These are phyloP conservation scores for Pseudogymnoascus sp. DNA, from an alignment of 2,329 filamentous ascomycete genomes.

Conservation along the genomic window DNA sequence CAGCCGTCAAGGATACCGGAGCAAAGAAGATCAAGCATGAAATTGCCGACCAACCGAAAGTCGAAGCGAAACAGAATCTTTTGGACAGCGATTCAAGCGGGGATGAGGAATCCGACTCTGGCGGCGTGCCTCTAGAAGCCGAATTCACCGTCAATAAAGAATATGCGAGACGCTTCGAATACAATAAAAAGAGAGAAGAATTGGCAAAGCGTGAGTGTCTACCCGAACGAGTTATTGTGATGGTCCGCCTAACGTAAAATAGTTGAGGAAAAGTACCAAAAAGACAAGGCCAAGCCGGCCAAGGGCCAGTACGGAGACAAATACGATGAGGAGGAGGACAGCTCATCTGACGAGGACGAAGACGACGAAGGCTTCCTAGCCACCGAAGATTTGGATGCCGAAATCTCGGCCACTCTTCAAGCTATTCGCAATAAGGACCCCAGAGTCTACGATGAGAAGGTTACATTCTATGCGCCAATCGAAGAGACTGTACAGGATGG, in stretches of 20 bases:
- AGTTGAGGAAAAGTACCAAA: slow-evolving; percentile 82
- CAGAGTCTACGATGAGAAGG: slow-evolving; percentile 71
- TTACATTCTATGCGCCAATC: slow-evolving; percentile 65
- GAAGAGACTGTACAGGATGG: slow-evolving; percentile 40
- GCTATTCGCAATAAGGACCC: slow-evolving; percentile 90
- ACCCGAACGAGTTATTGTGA: slow-evolving; percentile 13
- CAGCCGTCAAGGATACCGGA: slow-evolving; percentile 14
- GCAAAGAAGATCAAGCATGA: slow-evolving; percentile 26
- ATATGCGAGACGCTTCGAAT: slow-evolving; percentile 80
- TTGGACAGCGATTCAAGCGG: slow-evolving; percentile 39
- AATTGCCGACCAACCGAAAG: slow-evolving; percentile 17
- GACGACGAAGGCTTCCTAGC: slow-evolving; percentile 84
- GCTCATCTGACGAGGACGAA: slow-evolving; percentile 68
- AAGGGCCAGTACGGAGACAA: slow-evolving; percentile 36
- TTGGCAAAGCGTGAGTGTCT: slow-evolving; percentile 51
- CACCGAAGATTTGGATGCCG: slow-evolving; percentile 73
- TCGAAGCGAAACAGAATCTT: slow-evolving; percentile 31
- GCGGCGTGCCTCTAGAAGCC: slow-evolving; percentile 29
- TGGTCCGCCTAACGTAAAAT: slow-evolving; percentile 20
- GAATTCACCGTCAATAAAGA: slow-evolving; percentile 80
- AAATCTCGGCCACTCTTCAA: slow-evolving; percentile 78
- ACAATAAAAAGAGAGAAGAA: slow-evolving; percentile 97
- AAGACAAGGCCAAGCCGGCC: slow-evolving; percentile 34
- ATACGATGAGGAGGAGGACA: slow-evolving; percentile 50
- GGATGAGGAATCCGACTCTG: slow-evolving; percentile 29